Conservation (phyloP, 2,329 filamentous ascomycete species). For the Fusarium newnesense region DNA sequence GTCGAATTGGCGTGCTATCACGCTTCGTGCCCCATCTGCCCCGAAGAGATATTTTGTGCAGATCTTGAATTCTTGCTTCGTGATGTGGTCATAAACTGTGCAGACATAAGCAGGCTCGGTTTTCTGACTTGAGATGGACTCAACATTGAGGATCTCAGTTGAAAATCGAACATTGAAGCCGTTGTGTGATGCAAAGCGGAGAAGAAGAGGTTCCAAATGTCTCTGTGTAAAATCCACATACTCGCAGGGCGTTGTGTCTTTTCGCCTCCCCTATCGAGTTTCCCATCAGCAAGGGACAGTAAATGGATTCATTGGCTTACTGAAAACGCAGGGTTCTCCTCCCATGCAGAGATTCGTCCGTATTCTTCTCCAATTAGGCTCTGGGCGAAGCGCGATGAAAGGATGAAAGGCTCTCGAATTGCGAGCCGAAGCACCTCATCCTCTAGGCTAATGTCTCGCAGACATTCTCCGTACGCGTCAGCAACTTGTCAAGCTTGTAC, state of each 20-base stretch:
- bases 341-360: not conserved
- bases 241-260: not conserved
- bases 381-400: not conserved
- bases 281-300: rapidly evolving
- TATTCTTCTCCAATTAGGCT: not conserved
- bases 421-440: not conserved
- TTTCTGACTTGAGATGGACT: rapidly evolving
- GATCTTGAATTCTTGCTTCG: not conserved
- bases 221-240: not conserved
- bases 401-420: not conserved
- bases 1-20: not conserved
- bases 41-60: not conserved
- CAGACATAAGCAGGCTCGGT: rapidly evolving
- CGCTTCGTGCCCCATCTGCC: not conserved
- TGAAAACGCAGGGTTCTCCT: rapidly evolving
- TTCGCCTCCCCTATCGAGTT: rapidly evolving
- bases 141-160: rapidly evolving
- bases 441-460: not conserved
- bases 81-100: not conserved
- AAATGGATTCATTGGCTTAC: not conserved
- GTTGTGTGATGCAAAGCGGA: not conserved
- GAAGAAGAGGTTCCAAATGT: not conserved
- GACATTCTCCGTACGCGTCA: not conserved
- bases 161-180: not conserved
- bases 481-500: rapidly evolving